Percentiles rank a stretch among this genome's conserved stretches.
phyloP scores from a whole-genome alignment of 2,329 filamentous ascomycete species.

The Blastomyces parvus region DNA sequence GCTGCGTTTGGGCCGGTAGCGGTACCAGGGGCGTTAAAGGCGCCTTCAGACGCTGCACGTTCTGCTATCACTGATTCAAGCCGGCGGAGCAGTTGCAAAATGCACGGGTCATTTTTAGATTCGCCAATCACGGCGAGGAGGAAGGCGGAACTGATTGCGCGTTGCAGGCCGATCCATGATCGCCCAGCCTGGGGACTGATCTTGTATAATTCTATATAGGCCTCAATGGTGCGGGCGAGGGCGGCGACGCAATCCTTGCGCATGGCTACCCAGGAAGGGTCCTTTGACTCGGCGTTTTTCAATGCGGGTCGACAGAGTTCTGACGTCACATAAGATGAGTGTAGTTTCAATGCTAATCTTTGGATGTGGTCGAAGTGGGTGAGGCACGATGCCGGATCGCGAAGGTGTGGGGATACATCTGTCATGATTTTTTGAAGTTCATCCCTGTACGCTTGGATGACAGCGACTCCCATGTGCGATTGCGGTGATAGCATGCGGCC shows the following conservation, averaged over 20 bases:
- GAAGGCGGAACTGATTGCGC: conserved; percentile 41
- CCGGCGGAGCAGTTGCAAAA: conserved; percentile 33
- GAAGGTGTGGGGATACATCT: conserved; percentile 49
- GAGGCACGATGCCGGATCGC: conserved; percentile 40
- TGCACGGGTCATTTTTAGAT: conserved; percentile 32
- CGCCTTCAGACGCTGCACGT: conserved; percentile 30
- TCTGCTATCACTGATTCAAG: conserved; percentile 38
- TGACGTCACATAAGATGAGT: conserved; percentile 53
- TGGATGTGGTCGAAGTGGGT: conserved; percentile 45
- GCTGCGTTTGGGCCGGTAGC: not conserved
- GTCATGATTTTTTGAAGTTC: conserved; percentile 48
- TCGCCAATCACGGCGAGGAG: conserved; percentile 39
- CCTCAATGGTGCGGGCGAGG: conserved; percentile 48
- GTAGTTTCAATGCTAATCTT: conserved; percentile 51
- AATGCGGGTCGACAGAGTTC: conserved; percentile 54
- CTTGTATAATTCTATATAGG: conserved; percentile 48
- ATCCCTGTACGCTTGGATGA: conserved; percentile 49
- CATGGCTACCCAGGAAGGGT: conserved; percentile 33
- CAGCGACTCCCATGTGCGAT: conserved; percentile 44
- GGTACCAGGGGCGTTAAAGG: conserved; percentile 18
- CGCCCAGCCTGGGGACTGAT: conserved; percentile 36
- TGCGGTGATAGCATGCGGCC: conserved; percentile 47
- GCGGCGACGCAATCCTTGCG: conserved; percentile 48
- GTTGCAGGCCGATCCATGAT: conserved; percentile 40
- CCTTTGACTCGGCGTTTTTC: conserved; percentile 40